Conservation (phyloP, 2,329 filamentous ascomycete genomes). For the Clarireedia monteithiana region DNA sequence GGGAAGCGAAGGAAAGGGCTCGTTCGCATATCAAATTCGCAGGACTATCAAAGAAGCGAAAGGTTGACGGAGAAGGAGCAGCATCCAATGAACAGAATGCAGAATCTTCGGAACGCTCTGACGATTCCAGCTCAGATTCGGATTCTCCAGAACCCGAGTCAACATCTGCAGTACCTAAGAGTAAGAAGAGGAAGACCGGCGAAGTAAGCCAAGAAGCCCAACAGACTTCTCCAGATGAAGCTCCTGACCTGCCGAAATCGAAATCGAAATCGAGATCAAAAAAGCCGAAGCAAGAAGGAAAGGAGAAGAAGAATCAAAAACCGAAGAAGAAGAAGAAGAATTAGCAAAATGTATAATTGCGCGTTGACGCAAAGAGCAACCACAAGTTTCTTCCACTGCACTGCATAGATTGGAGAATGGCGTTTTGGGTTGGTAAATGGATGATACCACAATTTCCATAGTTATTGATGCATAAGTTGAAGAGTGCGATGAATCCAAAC, state of each 20-base stretch:
- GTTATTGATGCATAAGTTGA: not conserved
- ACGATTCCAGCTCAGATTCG: constrained; percentile 15
- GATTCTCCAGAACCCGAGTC: constrained; percentile 8
- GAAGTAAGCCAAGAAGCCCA: constrained; percentile 11
- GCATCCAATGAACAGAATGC: not conserved
- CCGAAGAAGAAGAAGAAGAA: constrained; percentile 8
- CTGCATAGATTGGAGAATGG: not conserved
- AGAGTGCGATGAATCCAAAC: no score
- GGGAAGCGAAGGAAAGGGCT: constrained; percentile 41
- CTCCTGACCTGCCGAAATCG: not conserved
- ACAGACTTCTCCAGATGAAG: not conserved
- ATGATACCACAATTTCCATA: constrained; percentile 5
- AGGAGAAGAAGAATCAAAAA: constrained; percentile 6
- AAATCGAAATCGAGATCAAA: not conserved
- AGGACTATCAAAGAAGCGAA: constrained; percentile 32
- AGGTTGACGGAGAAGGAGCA: constrained; percentile 14
- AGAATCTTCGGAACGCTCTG: constrained; percentile 14
- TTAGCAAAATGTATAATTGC: not conserved
- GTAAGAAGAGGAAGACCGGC: constrained; percentile 28
- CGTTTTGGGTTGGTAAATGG: constrained; percentile 5
- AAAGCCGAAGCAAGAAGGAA: not conserved
- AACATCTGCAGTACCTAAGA: constrained; percentile 2
- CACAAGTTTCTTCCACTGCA: not conserved
- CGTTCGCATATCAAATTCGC: constrained; percentile 40
- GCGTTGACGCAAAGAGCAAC: not conserved